Conservation (phyloP, 2,329 filamentous ascomycete genomes). For the Didymella pomorum region DNA sequence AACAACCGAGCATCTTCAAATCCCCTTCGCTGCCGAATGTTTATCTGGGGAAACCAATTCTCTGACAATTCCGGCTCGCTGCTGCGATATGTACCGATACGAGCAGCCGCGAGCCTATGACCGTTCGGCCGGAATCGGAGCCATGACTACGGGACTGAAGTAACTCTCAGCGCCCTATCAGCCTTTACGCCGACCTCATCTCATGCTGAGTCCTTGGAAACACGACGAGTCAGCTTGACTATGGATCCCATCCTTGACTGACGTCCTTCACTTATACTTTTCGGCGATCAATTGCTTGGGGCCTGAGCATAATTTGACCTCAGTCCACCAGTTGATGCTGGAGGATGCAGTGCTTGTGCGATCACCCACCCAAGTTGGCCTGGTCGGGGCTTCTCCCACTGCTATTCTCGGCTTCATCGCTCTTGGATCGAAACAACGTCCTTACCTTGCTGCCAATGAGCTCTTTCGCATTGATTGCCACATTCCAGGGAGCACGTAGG, state of each 20-base stretch:
- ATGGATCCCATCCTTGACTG: constrained; percentile 10
- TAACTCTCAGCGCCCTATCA: constrained; percentile 32
- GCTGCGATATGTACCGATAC: constrained; percentile 22
- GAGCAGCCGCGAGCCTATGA: constrained; percentile 30
- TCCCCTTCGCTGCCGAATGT: constrained; percentile 4
- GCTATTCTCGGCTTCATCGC: background rate
- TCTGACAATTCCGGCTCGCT: constrained; percentile 31
- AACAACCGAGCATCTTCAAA: constrained; percentile 9
- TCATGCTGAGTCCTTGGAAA: constrained; percentile 21
- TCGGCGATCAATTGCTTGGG: constrained; percentile 18
- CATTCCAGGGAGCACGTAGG: background rate
- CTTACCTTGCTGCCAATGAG: background rate
- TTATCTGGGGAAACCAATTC: constrained; percentile 33
- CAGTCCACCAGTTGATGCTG: background rate
- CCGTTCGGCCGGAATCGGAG: constrained; percentile 40
- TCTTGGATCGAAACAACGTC: background rate
- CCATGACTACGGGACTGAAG: constrained; percentile 35
- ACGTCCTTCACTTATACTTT: constrained; percentile 15
- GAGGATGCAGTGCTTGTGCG: background rate
- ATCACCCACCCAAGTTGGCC: background rate
- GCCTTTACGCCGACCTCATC: constrained; percentile 15
- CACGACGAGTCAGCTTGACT: constrained; percentile 24
- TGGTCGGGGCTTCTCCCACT: background rate
- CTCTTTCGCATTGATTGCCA: background rate
- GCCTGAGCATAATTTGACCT: constrained; percentile 15